Evolutionary conservation across 1,284 basidiomycete genomes (phyloP), one percentile per base, ranked within the genome.

Genomic region (Ceratobasidium sp.): DNA sequence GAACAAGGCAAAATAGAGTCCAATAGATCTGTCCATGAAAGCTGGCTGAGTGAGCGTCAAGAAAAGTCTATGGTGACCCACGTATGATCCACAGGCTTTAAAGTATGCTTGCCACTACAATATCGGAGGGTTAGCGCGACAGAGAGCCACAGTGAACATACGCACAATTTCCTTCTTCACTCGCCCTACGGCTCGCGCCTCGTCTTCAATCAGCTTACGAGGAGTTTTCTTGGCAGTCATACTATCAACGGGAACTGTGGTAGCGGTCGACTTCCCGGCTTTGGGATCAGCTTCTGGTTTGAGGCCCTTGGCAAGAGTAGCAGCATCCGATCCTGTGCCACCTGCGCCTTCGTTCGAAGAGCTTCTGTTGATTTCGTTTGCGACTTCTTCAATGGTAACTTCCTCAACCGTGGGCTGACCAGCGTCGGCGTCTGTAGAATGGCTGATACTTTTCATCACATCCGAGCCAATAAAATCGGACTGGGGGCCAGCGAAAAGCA

Each of bases 121-220:
- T 2, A 36, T 49, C 14, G 21, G 18, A 25, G n/a, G 18, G 4
- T 21, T 3, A 61, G 23, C 44, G 38, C 36, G 36, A 9, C 25
- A 11, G 30, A 2, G 6, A 30, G 8, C 48, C 11, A 23, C 12
- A 21, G 23, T 23, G 8, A 53, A 25, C 23, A 21, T 5, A 51
- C 69, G 8, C 14, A 71, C 69, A 21, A 97, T 90, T 51, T 88
- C 86, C 74, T 83, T 84, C 59, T 86, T 82, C 71, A 97, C 94
- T 48, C 89, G 86, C 0, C 95, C 95, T 25, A 93, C 88, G 0
- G 93, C 95, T 7, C 94, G 86, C 75, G 88, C 88, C 80, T 97
- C 95, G 77, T 97, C 95, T 78, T 96, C 94, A 40, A 97, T 84
- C 23, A 97, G 84, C 80, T 95, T 96, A 61, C 93, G 84, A 0